phyloP scores from a whole-genome alignment of 768 basidiomycete genomes.

The Podaxis sp. region DNA sequence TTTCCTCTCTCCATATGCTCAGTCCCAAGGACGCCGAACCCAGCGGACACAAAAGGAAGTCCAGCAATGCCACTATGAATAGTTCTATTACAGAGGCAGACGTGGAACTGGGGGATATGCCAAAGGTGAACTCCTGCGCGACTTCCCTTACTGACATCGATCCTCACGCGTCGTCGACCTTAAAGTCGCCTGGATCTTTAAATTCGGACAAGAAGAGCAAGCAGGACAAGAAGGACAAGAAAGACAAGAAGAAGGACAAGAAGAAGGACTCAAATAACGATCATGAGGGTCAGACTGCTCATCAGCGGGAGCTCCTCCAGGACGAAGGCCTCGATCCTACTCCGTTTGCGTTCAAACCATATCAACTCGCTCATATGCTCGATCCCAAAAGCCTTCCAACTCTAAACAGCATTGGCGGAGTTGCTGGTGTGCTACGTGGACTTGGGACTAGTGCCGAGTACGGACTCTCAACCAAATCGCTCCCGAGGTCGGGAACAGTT shows the following conservation, averaged over 20 bases:
- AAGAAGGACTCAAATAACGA: constrained; percentile 26
- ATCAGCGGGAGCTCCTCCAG: constrained; percentile 37
- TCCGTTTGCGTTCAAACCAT: constrained; percentile 76
- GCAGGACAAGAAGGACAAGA: constrained; percentile 23
- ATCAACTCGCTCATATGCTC: constrained; percentile 77
- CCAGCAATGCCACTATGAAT: constrained; percentile 55
- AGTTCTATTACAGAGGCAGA: constrained; percentile 51
- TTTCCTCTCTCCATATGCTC: constrained; percentile 52
- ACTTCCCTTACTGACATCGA: constrained; percentile 36
- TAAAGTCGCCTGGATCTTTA: constrained; percentile 13
- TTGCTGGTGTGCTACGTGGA: constrained; percentile 60
- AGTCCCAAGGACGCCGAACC: constrained; percentile 30
- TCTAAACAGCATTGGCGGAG: constrained; percentile 72
- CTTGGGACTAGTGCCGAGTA: constrained; percentile 64
- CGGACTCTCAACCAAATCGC: constrained; percentile 39
- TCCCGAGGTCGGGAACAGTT: constrained; percentile 3
- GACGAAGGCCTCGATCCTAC: constrained; percentile 51
- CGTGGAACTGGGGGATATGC: constrained; percentile 38
- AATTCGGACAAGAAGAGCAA: constrained; percentile 25
- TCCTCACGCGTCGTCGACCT: constrained; percentile 14
- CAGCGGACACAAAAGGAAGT: constrained; percentile 48
- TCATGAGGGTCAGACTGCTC: constrained; percentile 29
- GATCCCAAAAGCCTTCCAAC: constrained; percentile 82
- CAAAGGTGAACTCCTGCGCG: constrained; percentile 38
- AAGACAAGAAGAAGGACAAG: constrained; percentile 19